These are phyloP conservation scores for Apophysomyces trapeziformis DNA, from an alignment of 371 early-diverging fungal genomes.

Conservation along the genomic window DNA sequence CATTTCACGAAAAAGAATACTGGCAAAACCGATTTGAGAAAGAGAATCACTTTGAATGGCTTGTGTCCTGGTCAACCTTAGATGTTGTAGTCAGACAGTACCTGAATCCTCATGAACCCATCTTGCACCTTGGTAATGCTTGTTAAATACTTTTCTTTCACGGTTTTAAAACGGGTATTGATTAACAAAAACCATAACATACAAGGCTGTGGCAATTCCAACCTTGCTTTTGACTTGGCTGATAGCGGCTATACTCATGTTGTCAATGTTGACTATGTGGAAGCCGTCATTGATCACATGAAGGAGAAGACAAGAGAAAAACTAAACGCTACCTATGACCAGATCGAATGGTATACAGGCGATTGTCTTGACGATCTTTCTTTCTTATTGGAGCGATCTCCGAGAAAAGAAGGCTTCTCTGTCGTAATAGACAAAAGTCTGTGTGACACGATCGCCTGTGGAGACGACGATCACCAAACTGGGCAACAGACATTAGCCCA, in stretches of 20 bases:
- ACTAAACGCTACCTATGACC: constrained; percentile 18
- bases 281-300: constrained; percentile 50
- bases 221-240: constrained; percentile 47
- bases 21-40: constrained; percentile 54
- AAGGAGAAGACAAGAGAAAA: constrained; percentile 18
- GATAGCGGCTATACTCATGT: constrained; percentile 36
- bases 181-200: constrained; percentile 5
- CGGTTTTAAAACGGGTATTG: background rate
- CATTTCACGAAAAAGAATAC: constrained; percentile 46
- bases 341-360: constrained; percentile 30
- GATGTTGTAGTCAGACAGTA: constrained; percentile 22
- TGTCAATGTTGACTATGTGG: constrained; percentile 51
- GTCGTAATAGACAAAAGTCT: constrained; percentile 50
- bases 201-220: constrained; percentile 61
- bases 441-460: constrained; percentile 45
- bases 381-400: constrained; percentile 13
- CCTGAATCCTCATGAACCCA: constrained; percentile 25
- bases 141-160: background rate
- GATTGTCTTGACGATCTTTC: constrained; percentile 29
- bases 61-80: constrained; percentile 31
- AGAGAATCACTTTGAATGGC: constrained; percentile 52
- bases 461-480: constrained; percentile 40
- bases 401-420: constrained; percentile 16
- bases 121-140: constrained; percentile 36
- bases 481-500: constrained; percentile 21